Percentiles rank a stretch among this genome's conserved stretches.
phyloP scores from a whole-genome alignment of 495 filamentous ascomycete species.

The Rhypophila decipiens region DNA sequence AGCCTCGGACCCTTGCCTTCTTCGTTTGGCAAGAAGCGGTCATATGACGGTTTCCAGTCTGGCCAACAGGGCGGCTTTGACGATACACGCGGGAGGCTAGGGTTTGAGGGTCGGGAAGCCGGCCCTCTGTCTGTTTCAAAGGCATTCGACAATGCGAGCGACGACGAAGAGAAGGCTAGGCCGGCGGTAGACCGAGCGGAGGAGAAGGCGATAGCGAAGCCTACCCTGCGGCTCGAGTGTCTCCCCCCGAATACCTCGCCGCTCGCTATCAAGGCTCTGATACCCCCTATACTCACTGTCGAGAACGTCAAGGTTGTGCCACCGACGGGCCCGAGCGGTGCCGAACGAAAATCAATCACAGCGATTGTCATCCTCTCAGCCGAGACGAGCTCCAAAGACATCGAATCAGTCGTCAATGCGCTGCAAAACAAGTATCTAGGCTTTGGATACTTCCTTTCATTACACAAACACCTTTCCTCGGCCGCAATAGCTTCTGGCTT shows the following conservation, averaged over 20 bases:
- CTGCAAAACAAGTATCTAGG: slow-evolving; percentile 86
- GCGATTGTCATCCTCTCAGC: slow-evolving; percentile 81
- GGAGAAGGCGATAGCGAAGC: slow-evolving; percentile 73
- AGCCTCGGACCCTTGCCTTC: slow-evolving; percentile 61
- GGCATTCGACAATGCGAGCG: slow-evolving; percentile 38
- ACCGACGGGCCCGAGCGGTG: slow-evolving; percentile 33
- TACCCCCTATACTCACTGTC: slow-evolving; percentile 61
- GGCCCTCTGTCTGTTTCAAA: slow-evolving; percentile 27
- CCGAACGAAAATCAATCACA: slow-evolving; percentile 69
- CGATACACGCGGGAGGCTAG: slow-evolving; percentile 28
- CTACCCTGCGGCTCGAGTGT: slow-evolving; percentile 70
- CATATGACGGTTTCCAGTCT: slow-evolving; percentile 31
- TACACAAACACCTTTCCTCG: slow-evolving; percentile 81
- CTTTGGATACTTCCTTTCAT: slow-evolving; percentile 73
- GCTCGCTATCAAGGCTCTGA: slow-evolving; percentile 65
- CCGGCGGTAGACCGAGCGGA: slow-evolving; percentile 43
- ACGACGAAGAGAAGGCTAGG: slow-evolving; percentile 33
- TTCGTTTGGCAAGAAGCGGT: slow-evolving; percentile 41
- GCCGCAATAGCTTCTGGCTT: slow-evolving; percentile 57
- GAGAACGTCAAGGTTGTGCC: slow-evolving; percentile 72
- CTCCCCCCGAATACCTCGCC: slow-evolving; percentile 61
- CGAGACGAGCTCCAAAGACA: slow-evolving; percentile 79
- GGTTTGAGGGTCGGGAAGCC: slow-evolving; percentile 29
- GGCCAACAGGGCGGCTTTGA: slow-evolving; percentile 22
- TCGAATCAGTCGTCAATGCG: slow-evolving; percentile 69